Conservation (phyloP, 2,329 filamentous ascomycete species). For the Botrytis cinerea region DNA sequence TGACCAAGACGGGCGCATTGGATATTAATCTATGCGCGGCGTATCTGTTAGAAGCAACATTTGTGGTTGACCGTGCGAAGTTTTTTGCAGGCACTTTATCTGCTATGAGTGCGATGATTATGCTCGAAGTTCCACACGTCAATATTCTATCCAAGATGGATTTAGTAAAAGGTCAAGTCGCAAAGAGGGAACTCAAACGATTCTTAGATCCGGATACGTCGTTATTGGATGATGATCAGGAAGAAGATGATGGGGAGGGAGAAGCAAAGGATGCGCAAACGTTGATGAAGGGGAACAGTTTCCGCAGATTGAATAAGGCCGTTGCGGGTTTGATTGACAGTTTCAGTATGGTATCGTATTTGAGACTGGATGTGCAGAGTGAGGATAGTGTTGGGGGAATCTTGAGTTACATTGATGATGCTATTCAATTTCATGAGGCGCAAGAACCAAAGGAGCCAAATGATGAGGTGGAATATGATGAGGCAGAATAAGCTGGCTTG, state of each 20-base stretch:
- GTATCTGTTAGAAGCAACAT: slow-evolving; percentile 93
- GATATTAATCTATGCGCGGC: slow-evolving; percentile 91
- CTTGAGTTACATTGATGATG: slow-evolving; percentile 90
- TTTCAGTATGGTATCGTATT: slow-evolving; percentile 96
- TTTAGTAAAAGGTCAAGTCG: slow-evolving; percentile 84
- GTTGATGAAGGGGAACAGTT: slow-evolving; percentile 80
- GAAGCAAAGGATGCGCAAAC: slow-evolving; percentile 63
- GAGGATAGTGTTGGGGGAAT: slow-evolving; percentile 87
- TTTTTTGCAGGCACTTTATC: slow-evolving; percentile 95
- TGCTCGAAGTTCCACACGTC: slow-evolving; percentile 95
- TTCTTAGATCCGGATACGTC: slow-evolving; percentile 86
- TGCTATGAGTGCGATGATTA: slow-evolving; percentile 98
- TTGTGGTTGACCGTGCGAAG: slow-evolving; percentile 92
- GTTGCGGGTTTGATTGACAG: slow-evolving; percentile 92
- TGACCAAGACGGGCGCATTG: slow-evolving; percentile 75
- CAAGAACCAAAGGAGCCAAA: slow-evolving; percentile 85
- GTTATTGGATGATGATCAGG: slow-evolving; percentile 62
- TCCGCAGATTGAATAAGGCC: slow-evolving; percentile 79
- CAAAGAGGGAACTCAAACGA: slow-evolving; percentile 82
- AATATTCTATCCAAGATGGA: slow-evolving; percentile 99
- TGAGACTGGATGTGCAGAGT: slow-evolving; percentile 84
- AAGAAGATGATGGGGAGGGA: slow-evolving; percentile 51
- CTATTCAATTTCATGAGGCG: slow-evolving; percentile 89
- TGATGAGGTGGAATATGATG: slow-evolving; percentile 58
- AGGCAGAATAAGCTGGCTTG: slow-evolving; percentile 36